phyloP scores from a whole-genome alignment of 768 basidiomycete species.

The Cystobasidiopsis lactophilus region DNA sequence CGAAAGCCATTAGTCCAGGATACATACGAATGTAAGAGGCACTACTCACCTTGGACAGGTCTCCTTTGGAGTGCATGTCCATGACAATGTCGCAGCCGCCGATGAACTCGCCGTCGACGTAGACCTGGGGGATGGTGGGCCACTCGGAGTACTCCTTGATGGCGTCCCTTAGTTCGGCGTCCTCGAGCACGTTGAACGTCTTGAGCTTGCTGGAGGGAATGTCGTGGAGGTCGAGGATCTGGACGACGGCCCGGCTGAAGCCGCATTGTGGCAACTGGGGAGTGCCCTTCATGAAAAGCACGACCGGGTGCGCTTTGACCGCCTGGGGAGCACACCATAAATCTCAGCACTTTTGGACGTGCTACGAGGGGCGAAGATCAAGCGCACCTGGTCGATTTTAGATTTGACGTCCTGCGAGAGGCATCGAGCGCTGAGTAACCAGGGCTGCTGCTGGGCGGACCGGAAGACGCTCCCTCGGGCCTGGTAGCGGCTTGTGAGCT shows the following conservation, averaged over 20 bases:
- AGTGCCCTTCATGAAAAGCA: slow-evolving; percentile 96
- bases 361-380: no score
- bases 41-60: slow-evolving; percentile 56
- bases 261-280: slow-evolving; percentile 71
- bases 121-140: slow-evolving; percentile 93
- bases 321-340: slow-evolving; percentile 33
- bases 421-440: neutral
- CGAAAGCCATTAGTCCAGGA: no score
- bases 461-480: no score
- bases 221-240: slow-evolving; percentile 64
- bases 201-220: slow-evolving; percentile 60
- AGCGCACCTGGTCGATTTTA: neutral
- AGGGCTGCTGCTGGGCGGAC: no score
- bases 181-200: slow-evolving; percentile 75
- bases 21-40: no score
- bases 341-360: no score
- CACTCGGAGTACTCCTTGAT: slow-evolving; percentile 98
- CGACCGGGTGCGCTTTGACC: slow-evolving; percentile 51
- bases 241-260: slow-evolving; percentile 82
- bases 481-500: no score
- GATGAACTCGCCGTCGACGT: slow-evolving; percentile 82
- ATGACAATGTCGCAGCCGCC: slow-evolving; percentile 92
- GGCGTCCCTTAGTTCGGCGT: slow-evolving; percentile 52
- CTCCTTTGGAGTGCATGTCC: slow-evolving; percentile 87
- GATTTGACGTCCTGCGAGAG: neutral